phyloP scores from a whole-genome alignment of 257 asterid species.

The Eustoma russellianum region DNA sequence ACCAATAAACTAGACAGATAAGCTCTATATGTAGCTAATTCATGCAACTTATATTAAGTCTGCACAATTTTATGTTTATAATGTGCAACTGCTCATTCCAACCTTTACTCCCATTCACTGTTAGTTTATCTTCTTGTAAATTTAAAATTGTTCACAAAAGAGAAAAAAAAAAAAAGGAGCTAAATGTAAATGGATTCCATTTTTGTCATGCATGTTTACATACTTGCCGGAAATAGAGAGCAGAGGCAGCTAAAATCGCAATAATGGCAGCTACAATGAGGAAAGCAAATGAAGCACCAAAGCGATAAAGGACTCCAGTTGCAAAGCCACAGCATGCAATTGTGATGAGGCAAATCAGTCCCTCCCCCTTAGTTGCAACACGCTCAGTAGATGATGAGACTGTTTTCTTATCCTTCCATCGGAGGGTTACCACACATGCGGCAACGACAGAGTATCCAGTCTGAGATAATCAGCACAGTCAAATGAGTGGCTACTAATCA shows the following conservation, averaged over 20 bases:
- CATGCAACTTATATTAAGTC: too few species aligned
- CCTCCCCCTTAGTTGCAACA: slow-evolving; percentile 54
- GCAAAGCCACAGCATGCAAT: slow-evolving; percentile 74
- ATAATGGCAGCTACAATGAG: slow-evolving; percentile 42
- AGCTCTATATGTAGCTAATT: too few species aligned
- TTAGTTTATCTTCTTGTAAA: too few species aligned
- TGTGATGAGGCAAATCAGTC: slow-evolving; percentile 51
- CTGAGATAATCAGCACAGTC: slow-evolving; percentile 35
- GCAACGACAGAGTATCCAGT: slow-evolving; percentile 95
- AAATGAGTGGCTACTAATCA: slow-evolving; percentile 6
- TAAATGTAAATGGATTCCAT: neutral
- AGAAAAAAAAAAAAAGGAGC: too few species aligned
- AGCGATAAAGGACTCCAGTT: slow-evolving; percentile 61
- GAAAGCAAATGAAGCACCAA: slow-evolving; percentile 46
- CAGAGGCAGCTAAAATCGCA: slow-evolving; percentile 46
- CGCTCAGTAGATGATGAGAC: slow-evolving; percentile 24
- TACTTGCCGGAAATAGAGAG: slow-evolving; percentile 68
- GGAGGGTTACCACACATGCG: slow-evolving; percentile 83
- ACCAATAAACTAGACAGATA: too few species aligned
- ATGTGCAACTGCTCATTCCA: too few species aligned
- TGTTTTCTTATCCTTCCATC: slow-evolving; percentile 55
- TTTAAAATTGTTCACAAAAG: too few species aligned
- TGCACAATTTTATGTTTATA: too few species aligned
- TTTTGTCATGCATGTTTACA: slow-evolving; percentile 18
- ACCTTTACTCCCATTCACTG: too few species aligned